Evolutionary conservation across 371 early-diverging fungal species (phyloP), one percentile per base, ranked within the genome.

Genomic region (Mortierella sp.): DNA sequence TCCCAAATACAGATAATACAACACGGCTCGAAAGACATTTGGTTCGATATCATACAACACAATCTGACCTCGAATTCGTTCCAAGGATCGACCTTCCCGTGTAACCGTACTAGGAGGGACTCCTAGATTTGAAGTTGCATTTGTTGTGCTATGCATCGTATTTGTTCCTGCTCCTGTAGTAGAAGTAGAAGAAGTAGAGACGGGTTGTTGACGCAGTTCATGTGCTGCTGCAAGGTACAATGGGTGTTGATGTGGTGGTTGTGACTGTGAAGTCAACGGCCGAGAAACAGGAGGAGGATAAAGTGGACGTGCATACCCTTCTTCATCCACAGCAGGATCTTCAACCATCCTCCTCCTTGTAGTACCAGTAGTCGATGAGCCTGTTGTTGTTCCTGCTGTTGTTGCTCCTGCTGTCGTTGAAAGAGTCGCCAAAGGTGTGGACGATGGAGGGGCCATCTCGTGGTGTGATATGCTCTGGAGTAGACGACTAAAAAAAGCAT

Each of bases 1-100:
- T 0, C 77, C 77, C 43, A 76, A 65, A 29, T 76, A 76, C 72
- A 76, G 71, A 62, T 60, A 76, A 44, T 76, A 68, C 29, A 76
- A 18, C 18, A 76, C 55, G 9, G 77, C 77, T 0, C 72, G 64
- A 37, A 76, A 64, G 6, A 68, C 68, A 18, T 57, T 67, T 2
- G 72, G 56, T 7, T 53, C 23, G 11, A 53, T 43, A 30, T 57
- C 64, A 0, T 51, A 45, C 21, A 76, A 30, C 43, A 62, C 68
- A 2, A 76, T 50, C 37, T 37, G 37, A 37, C 37, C 37, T 53
- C 43, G 44, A 16, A 43, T 61, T 44, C 47, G 60, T 5, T 57
- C 57, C 5, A 15, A 28, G 18, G 18, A 18, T n/a, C 9, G 9
- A 7, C 29, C 7, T 12, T 21, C 29, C 29, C n/a, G n/a, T n/a